Evolutionary conservation across 306 rosid species (phyloP).

Genomic region (Prunus mume): DNA sequence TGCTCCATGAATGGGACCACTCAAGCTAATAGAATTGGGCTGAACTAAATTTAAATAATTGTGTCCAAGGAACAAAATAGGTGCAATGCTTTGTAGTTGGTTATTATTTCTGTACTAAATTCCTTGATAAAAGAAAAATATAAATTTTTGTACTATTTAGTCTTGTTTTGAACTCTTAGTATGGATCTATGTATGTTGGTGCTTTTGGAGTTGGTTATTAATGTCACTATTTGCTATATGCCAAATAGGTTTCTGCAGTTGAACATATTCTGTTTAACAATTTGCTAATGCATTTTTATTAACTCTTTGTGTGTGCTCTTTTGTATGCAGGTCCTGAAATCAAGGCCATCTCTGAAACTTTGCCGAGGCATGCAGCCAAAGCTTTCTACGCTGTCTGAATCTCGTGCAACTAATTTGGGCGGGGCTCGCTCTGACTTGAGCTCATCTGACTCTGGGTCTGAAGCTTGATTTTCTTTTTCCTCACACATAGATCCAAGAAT

Average conservation of each 20-base stretch:
- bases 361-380: conserved; percentile 68
- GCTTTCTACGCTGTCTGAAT: conserved; percentile 59
- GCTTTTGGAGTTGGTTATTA: no score
- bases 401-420: conserved; percentile 53
- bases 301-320: neutral
- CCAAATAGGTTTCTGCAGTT: neutral
- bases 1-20: neutral
- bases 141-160: no score
- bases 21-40: neutral
- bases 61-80: neutral
- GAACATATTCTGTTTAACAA: neutral
- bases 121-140: neutral
- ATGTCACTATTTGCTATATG: no score
- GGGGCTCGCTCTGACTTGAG: conserved; percentile 65
- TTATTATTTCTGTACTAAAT: no score
- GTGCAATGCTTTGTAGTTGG: neutral
- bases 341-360: conserved; percentile 52
- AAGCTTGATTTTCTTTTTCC: conserved; percentile 52
- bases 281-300: conserved; percentile 15
- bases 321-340: conserved; percentile 54
- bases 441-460: conserved; percentile 75
- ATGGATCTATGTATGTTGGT: no score
- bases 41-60: neutral
- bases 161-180: neutral
- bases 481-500: conserved; percentile 45